phyloP scores from a whole-genome alignment of 352 stramenopile species.

The Phytophthora multivora region DNA sequence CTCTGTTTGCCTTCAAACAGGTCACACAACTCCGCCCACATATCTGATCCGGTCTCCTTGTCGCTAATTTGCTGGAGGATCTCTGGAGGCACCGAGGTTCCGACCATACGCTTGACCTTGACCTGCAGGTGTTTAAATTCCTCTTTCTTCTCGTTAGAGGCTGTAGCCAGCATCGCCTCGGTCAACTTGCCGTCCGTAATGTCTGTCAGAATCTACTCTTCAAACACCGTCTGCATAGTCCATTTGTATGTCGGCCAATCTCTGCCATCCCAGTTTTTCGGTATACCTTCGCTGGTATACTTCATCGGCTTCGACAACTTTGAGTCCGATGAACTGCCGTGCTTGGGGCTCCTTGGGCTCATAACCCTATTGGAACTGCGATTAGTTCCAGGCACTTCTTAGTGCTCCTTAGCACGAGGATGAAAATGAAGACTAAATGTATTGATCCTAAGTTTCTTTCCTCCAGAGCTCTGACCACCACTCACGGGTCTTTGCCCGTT shows the following conservation, averaged over 20 bases:
- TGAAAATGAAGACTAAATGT: conserved; percentile 7
- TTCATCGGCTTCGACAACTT: background rate
- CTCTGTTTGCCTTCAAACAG: background rate
- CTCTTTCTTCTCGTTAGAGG: background rate
- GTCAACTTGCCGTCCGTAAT: background rate
- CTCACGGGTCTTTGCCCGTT: background rate
- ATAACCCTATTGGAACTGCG: too few species aligned
- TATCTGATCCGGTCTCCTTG: background rate
- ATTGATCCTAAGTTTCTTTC: background rate
- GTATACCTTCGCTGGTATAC: background rate
- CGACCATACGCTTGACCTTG: background rate
- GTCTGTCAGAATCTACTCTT: background rate
- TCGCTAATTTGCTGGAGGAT: background rate
- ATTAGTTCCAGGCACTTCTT: background rate
- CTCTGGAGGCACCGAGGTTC: background rate
- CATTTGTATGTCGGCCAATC: conserved; percentile 1
- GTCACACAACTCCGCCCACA: background rate
- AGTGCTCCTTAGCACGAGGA: background rate
- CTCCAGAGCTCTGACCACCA: background rate
- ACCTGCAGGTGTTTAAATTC: background rate
- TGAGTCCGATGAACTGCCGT: too few species aligned
- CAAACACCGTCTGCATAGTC: background rate
- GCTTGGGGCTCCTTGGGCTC: too few species aligned
- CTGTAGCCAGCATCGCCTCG: too few species aligned
- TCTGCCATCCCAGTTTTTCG: background rate